Conservation (phyloP, 768 basidiomycete genomes). For the Saitozyma podzolica region DNA sequence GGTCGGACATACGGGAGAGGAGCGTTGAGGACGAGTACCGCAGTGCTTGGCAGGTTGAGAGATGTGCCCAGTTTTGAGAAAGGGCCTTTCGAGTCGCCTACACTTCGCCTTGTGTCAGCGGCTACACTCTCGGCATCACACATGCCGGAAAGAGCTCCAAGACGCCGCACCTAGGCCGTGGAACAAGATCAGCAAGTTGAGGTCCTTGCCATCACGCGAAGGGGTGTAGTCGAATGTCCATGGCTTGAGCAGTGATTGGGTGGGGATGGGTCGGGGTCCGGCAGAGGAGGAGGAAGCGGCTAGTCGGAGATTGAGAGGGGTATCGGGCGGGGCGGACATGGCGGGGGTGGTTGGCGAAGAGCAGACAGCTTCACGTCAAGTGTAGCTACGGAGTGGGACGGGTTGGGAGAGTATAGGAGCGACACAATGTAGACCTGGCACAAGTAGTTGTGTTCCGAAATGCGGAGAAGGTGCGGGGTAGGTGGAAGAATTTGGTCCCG, state of each 20-base stretch:
- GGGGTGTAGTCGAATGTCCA: slow-evolving; percentile 43
- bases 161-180: slow-evolving; percentile 44
- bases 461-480: too few species aligned
- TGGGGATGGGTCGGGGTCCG: slow-evolving; percentile 27
- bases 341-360: too few species aligned
- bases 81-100: slow-evolving; percentile 46
- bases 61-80: slow-evolving; percentile 43
- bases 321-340: not conserved
- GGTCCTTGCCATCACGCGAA: slow-evolving; percentile 38
- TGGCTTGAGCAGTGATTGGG: slow-evolving; percentile 29
- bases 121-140: not conserved
- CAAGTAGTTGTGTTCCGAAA: too few species aligned
- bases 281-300: slow-evolving; percentile 5
- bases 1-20: slow-evolving; percentile 38
- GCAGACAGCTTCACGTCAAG: too few species aligned
- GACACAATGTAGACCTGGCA: too few species aligned
- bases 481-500: too few species aligned
- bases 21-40: slow-evolving; percentile 43
- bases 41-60: slow-evolving; percentile 44
- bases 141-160: not conserved
- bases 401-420: too few species aligned
- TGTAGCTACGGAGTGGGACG: too few species aligned
- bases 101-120: slow-evolving; percentile 6
- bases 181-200: slow-evolving; percentile 50
- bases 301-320: slow-evolving; percentile 35